These are phyloP conservation scores for Sutorius australiensis DNA, from an alignment of 768 basidiomycete species.

Conservation along the genomic window DNA sequence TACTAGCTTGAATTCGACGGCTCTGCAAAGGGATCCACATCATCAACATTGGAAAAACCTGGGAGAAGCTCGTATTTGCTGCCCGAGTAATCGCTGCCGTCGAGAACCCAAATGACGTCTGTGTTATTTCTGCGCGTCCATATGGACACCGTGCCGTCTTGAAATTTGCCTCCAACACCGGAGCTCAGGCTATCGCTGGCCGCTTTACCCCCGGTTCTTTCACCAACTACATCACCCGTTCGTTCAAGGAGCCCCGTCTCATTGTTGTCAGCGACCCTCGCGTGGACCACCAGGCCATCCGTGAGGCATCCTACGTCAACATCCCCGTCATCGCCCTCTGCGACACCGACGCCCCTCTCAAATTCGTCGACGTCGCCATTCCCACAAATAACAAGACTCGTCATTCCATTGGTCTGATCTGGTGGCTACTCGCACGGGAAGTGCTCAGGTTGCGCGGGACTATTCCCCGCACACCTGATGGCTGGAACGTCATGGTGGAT, in stretches of 20 bases:
- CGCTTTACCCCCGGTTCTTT: constrained; percentile 99
- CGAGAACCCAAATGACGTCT: constrained; percentile 97
- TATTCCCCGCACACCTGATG: constrained; percentile 85
- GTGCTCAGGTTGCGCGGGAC: constrained; percentile 94
- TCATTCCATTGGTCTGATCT: constrained; percentile 94
- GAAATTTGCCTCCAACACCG: constrained; percentile 97
- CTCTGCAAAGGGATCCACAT: constrained; percentile 78
- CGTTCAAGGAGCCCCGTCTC: constrained; percentile 99
- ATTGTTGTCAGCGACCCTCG: constrained; percentile 99
- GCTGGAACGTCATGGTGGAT: constrained; percentile 98
- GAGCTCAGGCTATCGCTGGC: constrained; percentile 97
- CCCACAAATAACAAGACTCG: constrained; percentile 99
- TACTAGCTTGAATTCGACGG: constrained; percentile 11
- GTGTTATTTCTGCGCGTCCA: constrained; percentile 96
- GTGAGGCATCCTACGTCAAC: constrained; percentile 99
- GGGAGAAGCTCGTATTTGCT: constrained; percentile 98
- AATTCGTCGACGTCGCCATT: constrained; percentile 97
- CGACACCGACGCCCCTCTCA: constrained; percentile 96
- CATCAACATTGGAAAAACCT: constrained; percentile 98
- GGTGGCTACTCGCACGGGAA: constrained; percentile 97
- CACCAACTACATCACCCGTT: constrained; percentile 99
- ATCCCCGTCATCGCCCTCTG: constrained; percentile 99
- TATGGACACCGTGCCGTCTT: constrained; percentile 99
- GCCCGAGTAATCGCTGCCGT: constrained; percentile 96
- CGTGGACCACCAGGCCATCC: constrained; percentile 99